Percentiles rank a stretch among this genome's conserved stretches.
These are phyloP conservation scores for Coniochaeta sp. DNA, from an alignment of 2,329 filamentous ascomycete species.

Conservation along the genomic window DNA sequence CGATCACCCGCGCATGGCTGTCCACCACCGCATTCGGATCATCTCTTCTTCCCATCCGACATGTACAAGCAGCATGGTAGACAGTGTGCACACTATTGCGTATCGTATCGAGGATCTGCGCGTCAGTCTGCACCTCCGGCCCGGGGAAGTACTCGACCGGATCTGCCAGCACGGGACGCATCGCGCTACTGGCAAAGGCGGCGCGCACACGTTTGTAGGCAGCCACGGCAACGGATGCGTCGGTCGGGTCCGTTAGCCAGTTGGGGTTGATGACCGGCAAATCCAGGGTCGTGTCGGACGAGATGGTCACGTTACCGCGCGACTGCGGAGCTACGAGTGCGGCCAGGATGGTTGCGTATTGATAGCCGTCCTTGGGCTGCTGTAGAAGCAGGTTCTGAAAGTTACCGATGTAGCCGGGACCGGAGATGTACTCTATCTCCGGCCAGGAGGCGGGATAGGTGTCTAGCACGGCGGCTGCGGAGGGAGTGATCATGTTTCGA, in stretches of 20 bases:
- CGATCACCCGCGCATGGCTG: neutral
- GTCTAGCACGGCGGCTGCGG: neutral
- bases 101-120: constrained; percentile 5
- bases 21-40: neutral
- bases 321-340: constrained; percentile 6
- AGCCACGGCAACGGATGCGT: neutral
- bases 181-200: neutral
- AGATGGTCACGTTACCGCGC: constrained; percentile 6
- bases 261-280: constrained; percentile 8
- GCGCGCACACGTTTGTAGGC: neutral
- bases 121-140: constrained; percentile 2
- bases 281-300: constrained; percentile 3
- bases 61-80: constrained; percentile 3
- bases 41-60: constrained; percentile 1
- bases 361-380: neutral
- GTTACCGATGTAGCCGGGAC: constrained; percentile 10
- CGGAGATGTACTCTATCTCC: constrained; percentile 11
- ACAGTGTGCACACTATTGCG: constrained; percentile 3
- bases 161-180: neutral
- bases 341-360: constrained; percentile 12
- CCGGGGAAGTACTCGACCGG: neutral
- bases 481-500: neutral
- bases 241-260: constrained; percentile 3
- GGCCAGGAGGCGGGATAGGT: constrained; percentile 8
- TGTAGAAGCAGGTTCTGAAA: neutral